Conservation (phyloP, 352 stramenopile species). For the Globisporangium lucens region DNA sequence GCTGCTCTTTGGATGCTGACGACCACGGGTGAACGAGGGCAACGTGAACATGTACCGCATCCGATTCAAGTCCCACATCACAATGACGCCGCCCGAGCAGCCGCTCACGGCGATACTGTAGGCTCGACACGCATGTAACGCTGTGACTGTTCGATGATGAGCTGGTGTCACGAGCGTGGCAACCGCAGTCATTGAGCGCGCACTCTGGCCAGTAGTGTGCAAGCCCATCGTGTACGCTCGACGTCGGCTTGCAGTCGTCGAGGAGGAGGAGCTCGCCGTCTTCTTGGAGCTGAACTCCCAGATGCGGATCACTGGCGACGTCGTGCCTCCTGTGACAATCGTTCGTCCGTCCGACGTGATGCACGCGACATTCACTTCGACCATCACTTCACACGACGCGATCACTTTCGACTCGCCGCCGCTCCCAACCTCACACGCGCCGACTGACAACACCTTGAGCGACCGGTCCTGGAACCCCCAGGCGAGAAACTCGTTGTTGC, state of each 20-base stretch:
- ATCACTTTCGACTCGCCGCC: constrained; percentile 58
- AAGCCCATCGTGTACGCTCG: constrained; percentile 32
- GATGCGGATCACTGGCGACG: constrained; percentile 47
- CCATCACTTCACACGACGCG: constrained; percentile 54
- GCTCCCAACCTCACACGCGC: constrained; percentile 37
- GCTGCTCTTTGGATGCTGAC: not conserved
- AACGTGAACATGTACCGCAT: constrained; percentile 51
- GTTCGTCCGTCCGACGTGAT: constrained; percentile 64
- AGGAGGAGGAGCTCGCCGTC: constrained; percentile 3
- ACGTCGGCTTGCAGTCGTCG: constrained; percentile 11
- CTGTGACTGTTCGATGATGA: constrained; percentile 42
- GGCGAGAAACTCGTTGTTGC: constrained; percentile 61
- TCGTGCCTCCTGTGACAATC: constrained; percentile 44
- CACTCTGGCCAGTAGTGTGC: constrained; percentile 22
- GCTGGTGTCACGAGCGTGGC: constrained; percentile 41
- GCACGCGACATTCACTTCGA: constrained; percentile 46
- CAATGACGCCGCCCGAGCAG: constrained; percentile 43
- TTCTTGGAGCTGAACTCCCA: constrained; percentile 44
- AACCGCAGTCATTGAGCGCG: constrained; percentile 39
- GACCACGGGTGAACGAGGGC: constrained; percentile 16
- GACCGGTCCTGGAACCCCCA: constrained; percentile 69
- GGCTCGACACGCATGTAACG: constrained; percentile 48
- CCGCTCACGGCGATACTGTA: constrained; percentile 69
- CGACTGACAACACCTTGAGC: constrained; percentile 53
- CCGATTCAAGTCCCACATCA: constrained; percentile 76